These are phyloP conservation scores for Trichosporon ovoides DNA, from an alignment of 1,284 basidiomycete species.

Conservation along the genomic window DNA sequence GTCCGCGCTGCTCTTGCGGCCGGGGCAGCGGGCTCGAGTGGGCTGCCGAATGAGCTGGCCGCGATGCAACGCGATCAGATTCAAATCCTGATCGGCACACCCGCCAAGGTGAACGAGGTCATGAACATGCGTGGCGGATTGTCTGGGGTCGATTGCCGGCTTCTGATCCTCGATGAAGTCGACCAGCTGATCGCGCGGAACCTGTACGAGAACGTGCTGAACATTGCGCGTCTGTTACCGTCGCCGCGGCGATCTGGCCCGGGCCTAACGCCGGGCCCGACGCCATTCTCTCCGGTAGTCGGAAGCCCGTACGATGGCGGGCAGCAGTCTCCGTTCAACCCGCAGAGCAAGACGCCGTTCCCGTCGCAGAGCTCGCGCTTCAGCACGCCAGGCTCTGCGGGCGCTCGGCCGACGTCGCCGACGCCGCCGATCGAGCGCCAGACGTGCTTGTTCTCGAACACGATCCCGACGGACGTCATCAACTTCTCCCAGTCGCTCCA, in stretches of 20 bases:
- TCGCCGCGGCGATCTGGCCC: conserved; percentile 63
- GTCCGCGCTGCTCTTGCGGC: conserved; percentile 81
- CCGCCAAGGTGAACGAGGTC: conserved; percentile 88
- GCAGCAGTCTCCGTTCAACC: conserved; percentile 54
- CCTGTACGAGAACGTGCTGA: conserved; percentile 88
- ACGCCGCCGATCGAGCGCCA: conserved; percentile 62
- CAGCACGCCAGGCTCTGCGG: conserved; percentile 23
- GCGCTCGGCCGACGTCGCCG: conserved; percentile 12
- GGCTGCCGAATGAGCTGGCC: conserved; percentile 71
- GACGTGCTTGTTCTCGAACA: conserved; percentile 82
- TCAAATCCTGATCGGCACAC: conserved; percentile 93
- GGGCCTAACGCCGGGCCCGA: conserved; percentile 26
- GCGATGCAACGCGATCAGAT: conserved; percentile 82
- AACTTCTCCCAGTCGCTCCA: conserved; percentile 55
- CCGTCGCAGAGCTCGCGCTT: conserved; percentile 45
- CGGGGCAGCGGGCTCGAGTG: conserved; percentile 61
- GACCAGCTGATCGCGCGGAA: conserved; percentile 94
- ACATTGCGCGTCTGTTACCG: conserved; percentile 83
- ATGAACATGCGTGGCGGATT: conserved; percentile 67
- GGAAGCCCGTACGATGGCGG: conserved; percentile 46
- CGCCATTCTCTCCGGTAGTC: conserved; percentile 41
- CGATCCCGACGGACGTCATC: conserved; percentile 53
- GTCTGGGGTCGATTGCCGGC: conserved; percentile 72
- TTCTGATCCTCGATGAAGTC: conserved; percentile 93
- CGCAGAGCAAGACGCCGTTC: conserved; percentile 48